phyloP scores from a whole-genome alignment of 2,329 filamentous ascomycete genomes.

The Neonectria coccinea region DNA sequence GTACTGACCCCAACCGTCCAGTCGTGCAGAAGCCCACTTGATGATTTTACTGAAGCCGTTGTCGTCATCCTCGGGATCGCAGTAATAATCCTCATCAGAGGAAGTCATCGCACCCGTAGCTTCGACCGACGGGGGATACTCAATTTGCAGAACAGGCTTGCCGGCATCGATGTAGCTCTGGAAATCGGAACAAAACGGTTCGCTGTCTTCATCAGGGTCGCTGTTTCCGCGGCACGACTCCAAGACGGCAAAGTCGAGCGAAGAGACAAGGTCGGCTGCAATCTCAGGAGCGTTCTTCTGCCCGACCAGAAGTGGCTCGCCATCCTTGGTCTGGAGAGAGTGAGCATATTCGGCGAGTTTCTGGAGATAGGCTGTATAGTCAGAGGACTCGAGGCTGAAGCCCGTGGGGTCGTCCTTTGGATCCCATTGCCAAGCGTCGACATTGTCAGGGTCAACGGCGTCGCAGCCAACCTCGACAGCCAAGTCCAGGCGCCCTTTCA shows the following conservation, averaged over 20 bases:
- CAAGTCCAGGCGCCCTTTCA: slow-evolving; percentile 47
- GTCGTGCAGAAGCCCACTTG: slow-evolving; percentile 48
- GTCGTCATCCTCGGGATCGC: slow-evolving; percentile 40
- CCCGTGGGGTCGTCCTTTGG: slow-evolving; percentile 43
- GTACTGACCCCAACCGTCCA: slow-evolving; percentile 51
- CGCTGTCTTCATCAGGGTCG: slow-evolving; percentile 28
- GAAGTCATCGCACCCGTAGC: slow-evolving; percentile 38
- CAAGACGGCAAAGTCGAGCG: slow-evolving; percentile 51
- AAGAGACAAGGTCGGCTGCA: slow-evolving; percentile 39
- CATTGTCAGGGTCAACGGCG: slow-evolving; percentile 51
- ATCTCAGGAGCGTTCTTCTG: slow-evolving; percentile 51
- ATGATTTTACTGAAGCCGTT: slow-evolving; percentile 48
- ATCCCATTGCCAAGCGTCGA: slow-evolving; percentile 47
- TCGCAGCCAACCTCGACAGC: slow-evolving; percentile 48
- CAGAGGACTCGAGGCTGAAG: slow-evolving; percentile 44
- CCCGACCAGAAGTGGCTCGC: slow-evolving; percentile 46
- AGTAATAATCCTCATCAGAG: slow-evolving; percentile 46
- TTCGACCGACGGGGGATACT: slow-evolving; percentile 49
- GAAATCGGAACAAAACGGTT: slow-evolving; percentile 48
- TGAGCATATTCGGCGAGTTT: slow-evolving; percentile 47
- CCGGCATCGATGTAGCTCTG: slow-evolving; percentile 42
- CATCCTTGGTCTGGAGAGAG: slow-evolving; percentile 40
- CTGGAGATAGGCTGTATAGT: slow-evolving; percentile 47
- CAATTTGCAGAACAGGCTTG: slow-evolving; percentile 51
- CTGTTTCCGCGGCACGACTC: slow-evolving; percentile 50